Base-by-base conservation (phyloP, 1,284 basidiomycete genomes). In the Psilocybe mexicana region DNA sequence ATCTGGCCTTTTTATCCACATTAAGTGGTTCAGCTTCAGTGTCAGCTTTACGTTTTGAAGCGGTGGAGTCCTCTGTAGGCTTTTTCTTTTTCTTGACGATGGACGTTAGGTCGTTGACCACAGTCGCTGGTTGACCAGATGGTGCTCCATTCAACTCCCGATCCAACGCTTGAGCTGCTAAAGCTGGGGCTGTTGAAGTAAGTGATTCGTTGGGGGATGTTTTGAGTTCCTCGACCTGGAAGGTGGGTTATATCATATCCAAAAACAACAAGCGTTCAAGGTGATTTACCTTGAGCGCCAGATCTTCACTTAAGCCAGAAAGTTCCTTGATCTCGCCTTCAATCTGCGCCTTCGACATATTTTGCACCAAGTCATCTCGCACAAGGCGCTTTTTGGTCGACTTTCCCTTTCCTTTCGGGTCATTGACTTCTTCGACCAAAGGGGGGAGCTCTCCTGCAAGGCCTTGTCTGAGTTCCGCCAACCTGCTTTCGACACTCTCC, bases 71-170 rank as follows among this genome's bases (percentile, higher is more conserved):
- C 33, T 71, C 59, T 33, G 52, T 47, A 1, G 43, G 51, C 55
- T 80, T 82, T 69, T 85, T 88, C 73, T 91, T 93, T 79, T 93
- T 94, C 79, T 93, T 94, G 69, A 88, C 87, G 26, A 92, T 87
- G 10, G 82, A 81, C 3, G 91, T 94, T 46, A 95, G 76, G 67
- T 95, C 92, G 66, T 92, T 92, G 35, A 95, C 86, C 7, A 78
- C 72, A 14, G 58, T 56, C 12, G 70, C 67, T 26, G 57, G 8
- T 24, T 24, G 50, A 44, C 30, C 30, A 33, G 30, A 4, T 33
- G 59, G 6, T 26, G 59, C 8, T 24, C 69, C 74, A 55, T 85
- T 86, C 30, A 92, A 76, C 63, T 88, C 89, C 51, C 77, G 75
- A 64, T 92, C 90, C 12, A 93, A 75, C 2, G 81, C 88, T 62